Percentiles rank a stretch among this genome's conserved stretches.
Conservation (phyloP, 768 basidiomycete species). For the Lyophyllum atratum region DNA sequence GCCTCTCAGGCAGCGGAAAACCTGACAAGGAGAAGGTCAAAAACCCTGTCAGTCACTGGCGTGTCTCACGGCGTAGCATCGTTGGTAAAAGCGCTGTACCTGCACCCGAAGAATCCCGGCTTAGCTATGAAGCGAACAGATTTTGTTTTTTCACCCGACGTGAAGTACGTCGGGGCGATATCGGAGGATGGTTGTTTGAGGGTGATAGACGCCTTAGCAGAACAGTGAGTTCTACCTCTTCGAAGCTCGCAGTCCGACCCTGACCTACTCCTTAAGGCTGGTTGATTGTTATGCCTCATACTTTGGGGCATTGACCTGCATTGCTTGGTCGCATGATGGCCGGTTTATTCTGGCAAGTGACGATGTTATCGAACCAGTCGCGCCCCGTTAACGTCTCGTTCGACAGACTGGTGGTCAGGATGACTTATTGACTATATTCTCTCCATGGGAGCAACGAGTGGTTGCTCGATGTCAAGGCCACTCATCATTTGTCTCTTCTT, state of each 20-base stretch:
- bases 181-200: slow-evolving; percentile 92
- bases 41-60: slow-evolving; percentile 93
- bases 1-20: slow-evolving; percentile 35
- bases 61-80: slow-evolving; percentile 68
- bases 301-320: slow-evolving; percentile 87
- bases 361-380: slow-evolving; percentile 2
- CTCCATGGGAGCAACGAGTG: slow-evolving; percentile 91
- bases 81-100: slow-evolving; percentile 52
- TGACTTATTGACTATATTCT: slow-evolving; percentile 92
- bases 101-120: background rate
- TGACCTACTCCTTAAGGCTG: slow-evolving; percentile 49
- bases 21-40: slow-evolving; percentile 74
- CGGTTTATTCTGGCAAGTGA: slow-evolving; percentile 81
- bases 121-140: slow-evolving; percentile 43
- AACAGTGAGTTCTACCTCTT: slow-evolving; percentile 59
- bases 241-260: background rate
- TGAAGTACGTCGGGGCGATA: slow-evolving; percentile 85
- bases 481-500: slow-evolving; percentile 87
- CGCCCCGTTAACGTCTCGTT: slow-evolving; percentile 4
- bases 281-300: slow-evolving; percentile 94
- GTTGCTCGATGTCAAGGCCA: slow-evolving; percentile 97
- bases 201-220: slow-evolving; percentile 85
- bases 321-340: slow-evolving; percentile 95
- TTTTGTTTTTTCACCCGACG: slow-evolving; percentile 93
- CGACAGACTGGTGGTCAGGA: slow-evolving; percentile 93